phyloP scores from a whole-genome alignment of 306 rosid species.

The Elaeagnus macrophylla region DNA sequence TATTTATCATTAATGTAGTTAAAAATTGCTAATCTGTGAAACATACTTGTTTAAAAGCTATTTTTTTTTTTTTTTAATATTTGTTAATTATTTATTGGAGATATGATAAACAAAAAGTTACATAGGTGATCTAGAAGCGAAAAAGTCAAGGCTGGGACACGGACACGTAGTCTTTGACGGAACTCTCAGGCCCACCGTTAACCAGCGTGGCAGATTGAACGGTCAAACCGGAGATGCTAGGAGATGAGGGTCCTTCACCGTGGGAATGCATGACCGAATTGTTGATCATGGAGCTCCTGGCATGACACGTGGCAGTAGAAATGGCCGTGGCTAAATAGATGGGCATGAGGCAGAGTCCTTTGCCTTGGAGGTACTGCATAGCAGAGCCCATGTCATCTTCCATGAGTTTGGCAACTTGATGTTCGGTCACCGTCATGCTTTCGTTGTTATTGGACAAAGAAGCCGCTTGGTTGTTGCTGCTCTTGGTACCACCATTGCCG shows the following conservation, averaged over 20 bases:
- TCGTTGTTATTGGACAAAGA: conserved; percentile 36
- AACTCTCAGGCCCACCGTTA: conserved; percentile 33
- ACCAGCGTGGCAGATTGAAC: conserved; percentile 55
- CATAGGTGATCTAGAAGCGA: too few relatives aligned
- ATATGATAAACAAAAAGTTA: conserved; percentile 10
- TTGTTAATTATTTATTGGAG: not conserved
- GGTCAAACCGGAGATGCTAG: conserved; percentile 71
- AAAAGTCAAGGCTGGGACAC: conserved; percentile 66
- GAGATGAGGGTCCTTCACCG: conserved; percentile 78
- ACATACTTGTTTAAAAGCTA: too few relatives aligned
- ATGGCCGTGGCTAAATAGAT: conserved; percentile 88
- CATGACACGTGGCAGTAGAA: conserved; percentile 77
- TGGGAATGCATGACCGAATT: conserved; percentile 19
- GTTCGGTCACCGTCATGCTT: conserved; percentile 73
- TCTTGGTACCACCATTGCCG: conserved; percentile 22
- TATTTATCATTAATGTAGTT: too few relatives aligned
- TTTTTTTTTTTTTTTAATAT: not conserved
- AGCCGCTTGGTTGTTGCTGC: conserved; percentile 31
- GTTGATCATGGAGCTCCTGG: conserved; percentile 42
- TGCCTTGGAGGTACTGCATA: conserved; percentile 95
- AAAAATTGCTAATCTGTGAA: too few relatives aligned
- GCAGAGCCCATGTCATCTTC: conserved; percentile 99
- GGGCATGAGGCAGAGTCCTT: conserved; percentile 98
- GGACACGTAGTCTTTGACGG: conserved; percentile 59
- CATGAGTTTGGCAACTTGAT: conserved; percentile 91